These are phyloP conservation scores for Penicillium sp. DNA, from an alignment of 2,329 filamentous ascomycete genomes.

Conservation along the genomic window DNA sequence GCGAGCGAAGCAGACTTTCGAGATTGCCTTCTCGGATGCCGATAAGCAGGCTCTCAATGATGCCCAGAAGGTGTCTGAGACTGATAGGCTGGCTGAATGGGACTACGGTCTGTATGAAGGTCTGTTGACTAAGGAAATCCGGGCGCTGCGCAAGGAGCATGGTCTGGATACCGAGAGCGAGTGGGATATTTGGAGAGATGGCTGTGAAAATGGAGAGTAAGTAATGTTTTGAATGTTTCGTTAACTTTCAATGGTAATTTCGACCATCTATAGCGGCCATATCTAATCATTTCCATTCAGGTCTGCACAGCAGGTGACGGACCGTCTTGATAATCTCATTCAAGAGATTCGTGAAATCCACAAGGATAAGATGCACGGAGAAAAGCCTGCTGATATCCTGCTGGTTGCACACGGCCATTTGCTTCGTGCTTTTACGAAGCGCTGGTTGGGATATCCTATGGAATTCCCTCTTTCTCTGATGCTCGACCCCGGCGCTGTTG, in stretches of 20 bases:
- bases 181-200: slow-evolving; percentile 61
- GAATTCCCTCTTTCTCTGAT: slow-evolving; percentile 46
- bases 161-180: slow-evolving; percentile 50
- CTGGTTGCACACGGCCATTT: slow-evolving; percentile 48
- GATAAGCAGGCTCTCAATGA: slow-evolving; percentile 23
- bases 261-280: background rate
- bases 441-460: slow-evolving; percentile 47
- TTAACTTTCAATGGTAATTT: background rate
- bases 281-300: slow-evolving; percentile 18
- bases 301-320: slow-evolving; percentile 39
- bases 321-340: slow-evolving; percentile 46
- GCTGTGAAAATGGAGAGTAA: slow-evolving; percentile 58
- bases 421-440: slow-evolving; percentile 48
- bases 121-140: slow-evolving; percentile 53
- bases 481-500: slow-evolving; percentile 47
- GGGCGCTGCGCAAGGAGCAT: slow-evolving; percentile 43
- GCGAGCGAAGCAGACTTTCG: slow-evolving; percentile 51
- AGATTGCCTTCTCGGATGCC: slow-evolving; percentile 43
- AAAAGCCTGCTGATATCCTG: slow-evolving; percentile 40
- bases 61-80: slow-evolving; percentile 46
- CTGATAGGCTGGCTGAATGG: slow-evolving; percentile 59
- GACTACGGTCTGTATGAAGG: slow-evolving; percentile 65
- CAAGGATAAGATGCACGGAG: slow-evolving; percentile 41
- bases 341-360: slow-evolving; percentile 44
- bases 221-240: slow-evolving; percentile 11